Evolutionary conservation across 495 filamentous ascomycete species (phyloP).

Genomic region (Penicillium robsamsonii): DNA sequence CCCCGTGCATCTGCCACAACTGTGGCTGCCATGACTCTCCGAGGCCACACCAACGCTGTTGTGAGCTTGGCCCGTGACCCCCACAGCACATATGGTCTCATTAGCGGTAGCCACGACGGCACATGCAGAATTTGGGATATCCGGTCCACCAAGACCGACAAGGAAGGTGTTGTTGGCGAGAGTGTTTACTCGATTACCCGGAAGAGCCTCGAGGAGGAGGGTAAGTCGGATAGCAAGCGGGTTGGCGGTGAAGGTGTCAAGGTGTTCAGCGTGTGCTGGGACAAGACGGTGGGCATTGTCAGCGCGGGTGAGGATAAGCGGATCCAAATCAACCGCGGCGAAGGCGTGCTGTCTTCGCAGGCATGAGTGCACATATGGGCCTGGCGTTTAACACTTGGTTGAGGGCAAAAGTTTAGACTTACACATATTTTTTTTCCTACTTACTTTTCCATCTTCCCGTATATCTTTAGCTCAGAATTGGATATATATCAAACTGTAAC

Average conservation of each 20-base stretch:
- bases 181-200: constrained; percentile 78
- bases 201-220: constrained; percentile 57
- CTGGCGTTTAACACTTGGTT: constrained; percentile 35
- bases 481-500: constrained; percentile 8
- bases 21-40: constrained; percentile 79
- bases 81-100: constrained; percentile 72
- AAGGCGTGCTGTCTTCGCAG: constrained; percentile 45
- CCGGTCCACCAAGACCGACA: constrained; percentile 64
- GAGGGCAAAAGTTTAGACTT: constrained; percentile 36
- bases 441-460: constrained; percentile 11
- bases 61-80: constrained; percentile 67
- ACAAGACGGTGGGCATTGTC: constrained; percentile 78
- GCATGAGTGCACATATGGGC: constrained; percentile 33
- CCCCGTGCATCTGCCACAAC: constrained; percentile 71
- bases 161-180: constrained; percentile 68
- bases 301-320: constrained; percentile 88
- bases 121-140: constrained; percentile 93
- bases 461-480: constrained; percentile 4
- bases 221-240: constrained; percentile 49
- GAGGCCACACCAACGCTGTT: constrained; percentile 86
- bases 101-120: constrained; percentile 83
- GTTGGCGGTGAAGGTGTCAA: constrained; percentile 76
- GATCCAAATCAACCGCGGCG: constrained; percentile 83
- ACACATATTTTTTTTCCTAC: constrained; percentile 13
- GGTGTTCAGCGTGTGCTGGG: constrained; percentile 90